phyloP scores from a whole-genome alignment of 2,329 filamentous ascomycete genomes.

The Colletotrichum australisinense region DNA sequence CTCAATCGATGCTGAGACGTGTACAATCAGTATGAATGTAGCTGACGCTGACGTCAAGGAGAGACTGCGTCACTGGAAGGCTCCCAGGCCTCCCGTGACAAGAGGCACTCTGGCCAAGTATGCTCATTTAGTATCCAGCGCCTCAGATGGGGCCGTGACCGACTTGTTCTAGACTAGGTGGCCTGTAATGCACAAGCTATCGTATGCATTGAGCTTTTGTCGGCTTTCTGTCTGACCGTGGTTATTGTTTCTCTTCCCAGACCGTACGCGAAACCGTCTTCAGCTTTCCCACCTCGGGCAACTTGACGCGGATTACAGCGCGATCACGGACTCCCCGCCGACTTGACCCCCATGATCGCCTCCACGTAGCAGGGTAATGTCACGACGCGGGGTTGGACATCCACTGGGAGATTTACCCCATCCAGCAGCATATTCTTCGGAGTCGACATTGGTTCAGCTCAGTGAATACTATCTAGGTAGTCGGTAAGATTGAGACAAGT shows the following conservation, averaged over 20 bases:
- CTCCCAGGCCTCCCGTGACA: conserved; percentile 78
- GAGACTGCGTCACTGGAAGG: conserved; percentile 74
- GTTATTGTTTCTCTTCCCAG: too few species aligned
- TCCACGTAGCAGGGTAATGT: not conserved
- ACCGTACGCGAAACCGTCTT: too few species aligned
- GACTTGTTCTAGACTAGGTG: not conserved
- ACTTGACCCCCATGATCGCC: not conserved
- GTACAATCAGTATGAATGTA: conserved; percentile 75
- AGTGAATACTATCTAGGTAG: too few species aligned
- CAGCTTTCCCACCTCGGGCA: not conserved
- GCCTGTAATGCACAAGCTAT: not conserved
- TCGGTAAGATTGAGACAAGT: not conserved
- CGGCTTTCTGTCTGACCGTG: too few species aligned
- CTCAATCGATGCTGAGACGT: conserved; percentile 86
- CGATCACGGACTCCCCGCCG: not conserved
- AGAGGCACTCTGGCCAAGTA: conserved; percentile 93
- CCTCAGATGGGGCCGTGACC: not conserved
- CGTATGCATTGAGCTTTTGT: not conserved
- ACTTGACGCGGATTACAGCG: not conserved
- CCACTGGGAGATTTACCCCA: not conserved
- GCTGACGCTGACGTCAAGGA: conserved; percentile 78
- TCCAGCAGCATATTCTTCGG: not conserved
- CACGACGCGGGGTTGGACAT: not conserved
- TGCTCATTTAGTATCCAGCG: conserved; percentile 52
- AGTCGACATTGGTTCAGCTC: too few species aligned